Base-by-base conservation (phyloP, 768 basidiomycete species). In the Galerina marginata region DNA sequence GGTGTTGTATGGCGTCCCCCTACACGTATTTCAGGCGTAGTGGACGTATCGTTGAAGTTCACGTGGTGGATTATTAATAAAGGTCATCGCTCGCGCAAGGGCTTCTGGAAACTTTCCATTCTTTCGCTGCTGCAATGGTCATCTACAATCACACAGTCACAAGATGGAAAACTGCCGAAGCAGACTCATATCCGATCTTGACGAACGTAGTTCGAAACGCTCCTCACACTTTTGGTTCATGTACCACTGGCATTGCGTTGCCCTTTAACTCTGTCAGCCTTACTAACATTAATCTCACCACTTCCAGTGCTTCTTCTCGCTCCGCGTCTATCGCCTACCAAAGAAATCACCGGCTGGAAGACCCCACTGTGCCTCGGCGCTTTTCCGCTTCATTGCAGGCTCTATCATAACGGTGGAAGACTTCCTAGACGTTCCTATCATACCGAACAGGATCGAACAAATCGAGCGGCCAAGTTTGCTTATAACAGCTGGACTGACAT, bases 91-190 rank as follows among this genome's bases (percentile, higher is more conserved):
- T 20, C 25, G 6, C 12, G 15, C 3, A 15, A 16, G 61, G 65
- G 26, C 59, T 39, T 44, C 45, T 66, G 14, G 65, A 66, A 47
- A 57, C 59, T 7, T 56, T 58, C 10, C 65, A 66, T 29, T 59
- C 65, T 6, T 61, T 61, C 38, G 61, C 62, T 2, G 54, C 62
- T 15, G 51, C 53, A 4, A 49, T 54, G 33, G 53, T 52, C 2
- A 57, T 66, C 48, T 66, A 66, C 45, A 56, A 63, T n/a, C 59
- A 63, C 23, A 66, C 65, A n/a, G 57, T 66, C 9, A 66, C 60
- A n/a, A 43, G 40, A 38, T 66, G 53, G 55, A 39, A 26, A 44
- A 43, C 15, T 2, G 56, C 65, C 5, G 57, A 60, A 16, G 54
- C 60, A 4, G 63, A 66, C 42, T 63, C 65, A 14, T 66, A 66